These are phyloP conservation scores for Suillus weaverae DNA, from an alignment of 768 basidiomycete species.

Conservation along the genomic window DNA sequence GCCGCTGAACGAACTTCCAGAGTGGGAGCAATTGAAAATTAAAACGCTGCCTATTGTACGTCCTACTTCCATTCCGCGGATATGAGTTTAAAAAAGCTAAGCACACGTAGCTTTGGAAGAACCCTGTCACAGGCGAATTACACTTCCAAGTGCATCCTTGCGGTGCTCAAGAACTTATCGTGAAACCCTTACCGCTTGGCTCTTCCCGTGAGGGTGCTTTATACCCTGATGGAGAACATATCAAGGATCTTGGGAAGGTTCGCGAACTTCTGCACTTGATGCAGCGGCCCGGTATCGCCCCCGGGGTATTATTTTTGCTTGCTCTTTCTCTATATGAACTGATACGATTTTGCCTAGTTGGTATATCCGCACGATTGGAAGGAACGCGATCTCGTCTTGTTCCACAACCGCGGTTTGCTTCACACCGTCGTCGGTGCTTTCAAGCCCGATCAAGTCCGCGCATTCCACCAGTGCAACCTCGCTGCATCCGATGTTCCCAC, in stretches of 20 bases:
- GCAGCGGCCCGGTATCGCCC: conserved; percentile 88
- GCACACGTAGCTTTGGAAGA: conserved; percentile 77
- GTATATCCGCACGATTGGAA: conserved; percentile 91
- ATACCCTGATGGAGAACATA: conserved; percentile 79
- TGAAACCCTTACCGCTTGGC: conserved; percentile 71
- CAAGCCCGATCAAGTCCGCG: conserved; percentile 44
- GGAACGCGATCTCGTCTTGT: conserved; percentile 63
- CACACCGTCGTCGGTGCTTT: conserved; percentile 72
- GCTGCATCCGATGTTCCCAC: conserved; percentile 50
- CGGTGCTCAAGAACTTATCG: conserved; percentile 61
- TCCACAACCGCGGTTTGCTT: conserved; percentile 71
- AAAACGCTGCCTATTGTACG: conserved; percentile 69
- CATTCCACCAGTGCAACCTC: conserved; percentile 60
- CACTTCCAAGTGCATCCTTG: conserved; percentile 93
- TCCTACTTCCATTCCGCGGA: conserved; percentile 3
- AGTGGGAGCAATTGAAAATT: conserved; percentile 77
- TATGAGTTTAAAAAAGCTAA: conserved; percentile 4
- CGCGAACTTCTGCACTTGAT: conserved; percentile 78
- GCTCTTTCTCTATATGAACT: background rate
- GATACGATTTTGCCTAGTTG: conserved; percentile 39
- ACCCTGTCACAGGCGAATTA: conserved; percentile 77
- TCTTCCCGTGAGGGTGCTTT: conserved; percentile 60
- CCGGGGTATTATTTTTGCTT: conserved; percentile 42
- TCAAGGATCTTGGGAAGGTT: conserved; percentile 72
- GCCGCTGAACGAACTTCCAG: conserved; percentile 63